Conservation (phyloP, 495 filamentous ascomycete species). For the Aspergillus mulundensis region DNA sequence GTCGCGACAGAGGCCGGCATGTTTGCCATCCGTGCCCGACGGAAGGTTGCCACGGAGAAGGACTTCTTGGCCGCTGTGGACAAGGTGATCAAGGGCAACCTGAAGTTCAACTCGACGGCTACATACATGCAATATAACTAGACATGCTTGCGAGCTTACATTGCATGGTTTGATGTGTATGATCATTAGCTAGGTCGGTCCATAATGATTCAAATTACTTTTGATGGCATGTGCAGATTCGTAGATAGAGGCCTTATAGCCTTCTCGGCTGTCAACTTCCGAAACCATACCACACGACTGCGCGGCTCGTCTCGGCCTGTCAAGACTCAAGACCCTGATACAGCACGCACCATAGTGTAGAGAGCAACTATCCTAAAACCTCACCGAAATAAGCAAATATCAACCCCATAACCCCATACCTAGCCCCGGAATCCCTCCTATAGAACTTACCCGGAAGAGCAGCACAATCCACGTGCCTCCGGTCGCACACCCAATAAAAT, state of each 20-base stretch:
- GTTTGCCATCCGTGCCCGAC: slow-evolving; percentile 94
- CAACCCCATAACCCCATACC: neutral
- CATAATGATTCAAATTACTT: slow-evolving; percentile 11
- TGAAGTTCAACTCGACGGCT: slow-evolving; percentile 99
- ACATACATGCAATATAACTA: slow-evolving; percentile 99
- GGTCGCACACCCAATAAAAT: slow-evolving; percentile 25
- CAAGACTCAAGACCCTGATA: too few species aligned
- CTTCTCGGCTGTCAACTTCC: neutral
- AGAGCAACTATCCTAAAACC: too few species aligned
- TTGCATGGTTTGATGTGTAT: slow-evolving; percentile 27
- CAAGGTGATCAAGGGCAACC: slow-evolving; percentile 98
- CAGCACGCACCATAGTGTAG: too few species aligned
- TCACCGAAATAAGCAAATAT: too few species aligned
- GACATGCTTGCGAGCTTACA: slow-evolving; percentile 16
- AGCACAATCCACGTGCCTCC: slow-evolving; percentile 32
- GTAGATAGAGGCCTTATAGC: neutral
- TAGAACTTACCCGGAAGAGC: slow-evolving; percentile 17
- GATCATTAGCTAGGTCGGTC: slow-evolving; percentile 22
- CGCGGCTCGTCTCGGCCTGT: slow-evolving; percentile 10
- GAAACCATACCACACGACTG: slow-evolving; percentile 13
- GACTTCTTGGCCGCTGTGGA: slow-evolving; percentile 97
- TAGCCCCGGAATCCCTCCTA: slow-evolving; percentile 18
- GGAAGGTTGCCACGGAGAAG: slow-evolving; percentile 99
- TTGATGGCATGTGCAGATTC: neutral
- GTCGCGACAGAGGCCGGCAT: slow-evolving; percentile 99